phyloP scores from a whole-genome alignment of 495 filamentous ascomycete genomes.

The Parathielavia appendiculata region DNA sequence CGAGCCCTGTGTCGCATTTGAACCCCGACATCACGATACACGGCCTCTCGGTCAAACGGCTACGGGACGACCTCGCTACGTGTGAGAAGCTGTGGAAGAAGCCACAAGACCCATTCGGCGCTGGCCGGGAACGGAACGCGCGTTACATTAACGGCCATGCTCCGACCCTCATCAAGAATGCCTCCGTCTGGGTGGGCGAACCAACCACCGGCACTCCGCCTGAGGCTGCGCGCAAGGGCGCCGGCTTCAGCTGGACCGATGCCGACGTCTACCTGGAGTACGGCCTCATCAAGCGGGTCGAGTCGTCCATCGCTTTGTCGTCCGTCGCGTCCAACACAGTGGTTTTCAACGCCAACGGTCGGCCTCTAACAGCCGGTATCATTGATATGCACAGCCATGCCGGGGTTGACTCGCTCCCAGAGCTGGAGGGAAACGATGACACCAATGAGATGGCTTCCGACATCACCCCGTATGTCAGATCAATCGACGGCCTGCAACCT shows the following conservation, averaged over 20 bases:
- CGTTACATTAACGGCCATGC: constrained; percentile 44
- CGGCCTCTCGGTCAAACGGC: constrained; percentile 35
- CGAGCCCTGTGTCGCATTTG: neutral
- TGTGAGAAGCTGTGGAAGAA: constrained; percentile 39
- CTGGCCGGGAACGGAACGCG: constrained; percentile 44
- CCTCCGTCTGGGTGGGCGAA: constrained; percentile 51
- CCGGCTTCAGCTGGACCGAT: constrained; percentile 40
- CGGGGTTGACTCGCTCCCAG: constrained; percentile 41
- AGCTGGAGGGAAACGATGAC: constrained; percentile 41
- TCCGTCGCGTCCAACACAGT: constrained; percentile 33
- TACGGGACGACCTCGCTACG: constrained; percentile 37
- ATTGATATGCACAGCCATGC: constrained; percentile 66
- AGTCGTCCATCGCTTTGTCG: constrained; percentile 29
- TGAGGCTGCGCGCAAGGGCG: constrained; percentile 41
- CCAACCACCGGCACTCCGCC: constrained; percentile 37
- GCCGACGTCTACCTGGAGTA: constrained; percentile 47
- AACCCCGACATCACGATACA: constrained; percentile 19
- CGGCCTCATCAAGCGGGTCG: constrained; percentile 45
- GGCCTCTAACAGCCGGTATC: constrained; percentile 57
- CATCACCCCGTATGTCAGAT: constrained; percentile 56
- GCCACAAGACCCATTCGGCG: constrained; percentile 41
- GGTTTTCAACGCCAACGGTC: constrained; percentile 50
- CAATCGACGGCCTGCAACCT: constrained; percentile 49
- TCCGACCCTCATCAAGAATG: constrained; percentile 49
- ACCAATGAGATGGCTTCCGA: constrained; percentile 48